Evolutionary conservation across 306 rosid species (phyloP), one percentile per base, ranked within the genome.

Genomic region (Medicago arabica): DNA sequence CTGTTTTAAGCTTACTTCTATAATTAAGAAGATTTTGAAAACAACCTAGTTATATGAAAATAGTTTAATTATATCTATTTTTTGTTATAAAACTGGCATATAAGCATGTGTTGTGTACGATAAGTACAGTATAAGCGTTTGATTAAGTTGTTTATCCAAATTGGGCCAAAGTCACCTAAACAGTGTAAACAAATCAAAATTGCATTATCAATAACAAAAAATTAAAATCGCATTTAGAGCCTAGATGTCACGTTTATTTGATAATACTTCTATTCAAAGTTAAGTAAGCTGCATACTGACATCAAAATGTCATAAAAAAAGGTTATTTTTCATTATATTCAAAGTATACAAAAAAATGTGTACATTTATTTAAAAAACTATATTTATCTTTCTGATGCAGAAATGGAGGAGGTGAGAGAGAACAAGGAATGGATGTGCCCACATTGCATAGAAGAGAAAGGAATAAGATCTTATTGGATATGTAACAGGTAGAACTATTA

Each of bases 351-450:
- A 28, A 28, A 28, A 28, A 28, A 28, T 28, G 31, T 28, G 31
- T 28, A 3, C 31, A 28, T 28, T 28, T 28, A 28, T 3, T 28
- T 28, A 28, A 3, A 28, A 28, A 28, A 28, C 3, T 28, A 28
- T 28, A 28, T 28, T 28, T 28, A 3, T 28, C 21, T 5, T 75
- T 34, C 31, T 73, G 78, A 61, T 79, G 60, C 62, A 91, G 95
- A 91, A 75, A 68, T 89, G 67, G 93, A 87, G 69, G 88, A 84
- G 23, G 95, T 87, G 71, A 89, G 85, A 64, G 34, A 83, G 83
- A 83, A 87, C 75, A 89, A 87, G 77, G 76, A 69, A 16, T 91
- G 97, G 97, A 87, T 85, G 90, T 89, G 97, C 72, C 95, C 92
- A n/a, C 97, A 89, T 78, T 91, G 97, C 77, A 80, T 83, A 61